Percentiles rank a stretch among this genome's conserved stretches.
phyloP scores from a whole-genome alignment of 2,329 filamentous ascomycete species.

The Colletotrichum tropicicola region DNA sequence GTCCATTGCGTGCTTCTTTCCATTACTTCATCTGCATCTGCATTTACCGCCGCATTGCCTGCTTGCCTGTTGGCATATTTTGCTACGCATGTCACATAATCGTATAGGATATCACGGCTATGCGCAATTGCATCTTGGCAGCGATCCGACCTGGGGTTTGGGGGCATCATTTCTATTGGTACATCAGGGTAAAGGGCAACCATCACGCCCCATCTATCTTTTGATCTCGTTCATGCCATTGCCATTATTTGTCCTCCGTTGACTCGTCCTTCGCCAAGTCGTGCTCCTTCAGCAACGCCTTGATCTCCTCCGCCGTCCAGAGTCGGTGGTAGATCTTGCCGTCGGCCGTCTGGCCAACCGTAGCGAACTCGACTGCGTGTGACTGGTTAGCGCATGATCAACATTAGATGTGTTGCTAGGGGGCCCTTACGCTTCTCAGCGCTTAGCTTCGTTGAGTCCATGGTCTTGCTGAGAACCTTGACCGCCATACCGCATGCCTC shows the following conservation, averaged over 20 bases:
- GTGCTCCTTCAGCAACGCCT: constrained; percentile 91
- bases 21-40: not conserved
- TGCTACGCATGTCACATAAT: not conserved
- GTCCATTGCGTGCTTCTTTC: not conserved
- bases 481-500: constrained; percentile 97
- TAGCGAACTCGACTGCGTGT: constrained; percentile 90
- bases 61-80: not conserved
- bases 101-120: not conserved
- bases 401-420: not conserved
- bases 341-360: constrained; percentile 92
- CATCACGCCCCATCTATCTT: constrained; percentile 29
- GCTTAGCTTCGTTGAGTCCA: constrained; percentile 99
- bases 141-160: not conserved
- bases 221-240: constrained; percentile 35
- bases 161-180: constrained; percentile 31
- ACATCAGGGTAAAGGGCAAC: constrained; percentile 27
- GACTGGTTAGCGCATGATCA: constrained; percentile 24
- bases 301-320: constrained; percentile 97
- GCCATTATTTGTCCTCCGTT: constrained; percentile 66
- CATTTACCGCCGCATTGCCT: not conserved
- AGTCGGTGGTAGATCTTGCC: constrained; percentile 98
- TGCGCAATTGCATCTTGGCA: constrained; percentile 7
- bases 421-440: constrained; percentile 93
- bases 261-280: constrained; percentile 89
- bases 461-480: constrained; percentile 99